phyloP scores from a whole-genome alignment of 306 rosid species.

The Castanea crenata region DNA sequence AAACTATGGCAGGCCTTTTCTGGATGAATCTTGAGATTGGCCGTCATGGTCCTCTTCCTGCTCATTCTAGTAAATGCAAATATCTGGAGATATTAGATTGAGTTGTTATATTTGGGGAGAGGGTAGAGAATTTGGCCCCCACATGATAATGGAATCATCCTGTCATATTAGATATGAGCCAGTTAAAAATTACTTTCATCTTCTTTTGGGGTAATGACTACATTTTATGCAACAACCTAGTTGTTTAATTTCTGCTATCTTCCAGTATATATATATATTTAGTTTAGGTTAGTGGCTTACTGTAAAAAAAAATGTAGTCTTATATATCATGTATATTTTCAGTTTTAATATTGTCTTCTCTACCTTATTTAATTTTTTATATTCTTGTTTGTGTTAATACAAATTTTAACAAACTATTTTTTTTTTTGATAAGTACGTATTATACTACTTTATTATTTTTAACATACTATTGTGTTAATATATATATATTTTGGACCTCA shows the following conservation, averaged over 20 bases:
- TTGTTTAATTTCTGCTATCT: background rate
- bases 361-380: slow-evolving; percentile 4
- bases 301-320: background rate
- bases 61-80: background rate
- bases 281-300: background rate
- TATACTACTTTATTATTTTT: background rate
- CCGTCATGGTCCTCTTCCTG: background rate
- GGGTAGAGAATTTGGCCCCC: background rate
- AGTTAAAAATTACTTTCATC: background rate
- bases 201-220: background rate
- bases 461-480: no score
- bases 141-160: background rate
- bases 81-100: background rate
- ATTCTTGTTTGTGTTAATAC: background rate
- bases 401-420: background rate
- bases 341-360: background rate
- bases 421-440: background rate
- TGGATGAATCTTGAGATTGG: background rate
- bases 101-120: background rate
- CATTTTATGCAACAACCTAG: background rate
- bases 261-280: background rate
- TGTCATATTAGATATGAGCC: background rate
- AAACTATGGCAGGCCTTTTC: background rate
- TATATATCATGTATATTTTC: slow-evolving; percentile 1
- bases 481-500: slow-evolving; percentile 24